Evolutionary conservation across 164 flowering plant species (phyloP), one percentile per base, ranked within the genome.

Genomic region (Paratinospora sagittata): DNA sequence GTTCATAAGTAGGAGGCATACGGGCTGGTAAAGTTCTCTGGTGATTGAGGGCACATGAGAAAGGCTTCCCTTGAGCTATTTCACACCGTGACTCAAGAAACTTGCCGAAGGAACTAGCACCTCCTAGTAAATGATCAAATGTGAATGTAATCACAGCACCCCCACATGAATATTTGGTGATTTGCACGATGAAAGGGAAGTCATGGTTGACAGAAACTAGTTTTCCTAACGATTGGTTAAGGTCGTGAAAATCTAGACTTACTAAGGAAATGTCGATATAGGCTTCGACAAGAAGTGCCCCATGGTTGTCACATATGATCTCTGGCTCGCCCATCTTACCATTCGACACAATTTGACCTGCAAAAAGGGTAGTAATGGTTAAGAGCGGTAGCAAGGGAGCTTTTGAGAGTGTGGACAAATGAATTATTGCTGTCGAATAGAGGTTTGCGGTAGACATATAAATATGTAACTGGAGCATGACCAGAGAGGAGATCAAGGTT

Each of bases 401-500:
- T 66, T 66, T 77, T 81, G 2, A 84, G 80, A 30, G 72, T 26
- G 8, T 75, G 61, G 0, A 77, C 37, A 19, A 77, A 58, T 10
- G 78, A 61, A 13, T 57, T 2, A 24, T 67, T 76, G 64, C 49
- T 4, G 9, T 67, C 10, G 0, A 5, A 0, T 10, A 0, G 6
- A 19, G 76, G 63, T 19, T 47, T 67, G 14, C 23, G 65, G 78
- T 86, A 86, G 72, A 83, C 84, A 61, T 83, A 84, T 60, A 86
- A 76, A 79, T 86, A 86, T 21, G 89, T 83, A 1, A 86, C 83
- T 0, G 89, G 89, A 60, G 84, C 84, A 8, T 87, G 84, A 49
- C 89, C 89, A 0, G 86, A 84, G 26, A 86, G 84, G 13, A 86
- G 83, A 74, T 86, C 89, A 26, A 84, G 82, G 70, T 86, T 86